phyloP scores from a whole-genome alignment of 495 filamentous ascomycete species.

The Daldinia grandis region DNA sequence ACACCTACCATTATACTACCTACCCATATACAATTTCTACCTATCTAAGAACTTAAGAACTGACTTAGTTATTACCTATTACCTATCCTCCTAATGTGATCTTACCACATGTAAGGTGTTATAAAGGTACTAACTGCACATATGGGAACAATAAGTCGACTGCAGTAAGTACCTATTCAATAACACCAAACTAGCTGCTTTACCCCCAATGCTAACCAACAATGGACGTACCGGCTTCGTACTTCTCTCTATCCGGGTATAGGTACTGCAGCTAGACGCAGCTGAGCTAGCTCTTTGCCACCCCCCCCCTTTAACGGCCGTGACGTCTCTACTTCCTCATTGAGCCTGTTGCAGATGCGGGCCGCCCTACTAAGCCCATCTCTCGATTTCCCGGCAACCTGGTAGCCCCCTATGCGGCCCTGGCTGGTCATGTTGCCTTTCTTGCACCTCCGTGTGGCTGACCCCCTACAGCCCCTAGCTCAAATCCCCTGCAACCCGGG shows the following conservation, averaged over 20 bases:
- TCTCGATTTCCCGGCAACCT: constrained; percentile 35
- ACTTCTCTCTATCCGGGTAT: background rate
- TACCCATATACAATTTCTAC: background rate
- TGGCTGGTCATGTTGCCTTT: constrained; percentile 16
- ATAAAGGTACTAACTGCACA: background rate
- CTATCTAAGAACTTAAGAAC: no score
- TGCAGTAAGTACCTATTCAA: background rate
- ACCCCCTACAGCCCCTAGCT: constrained; percentile 7
- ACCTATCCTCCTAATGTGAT: background rate
- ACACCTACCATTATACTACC: background rate
- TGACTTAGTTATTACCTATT: background rate
- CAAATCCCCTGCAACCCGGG: constrained; percentile 37
- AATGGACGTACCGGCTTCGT: background rate
- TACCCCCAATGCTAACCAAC: background rate
- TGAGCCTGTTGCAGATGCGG: constrained; percentile 41
- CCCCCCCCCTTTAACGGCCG: constrained; percentile 15
- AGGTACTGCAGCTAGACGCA: constrained; percentile 3
- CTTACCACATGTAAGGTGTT: background rate
- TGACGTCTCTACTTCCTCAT: constrained; percentile 37
- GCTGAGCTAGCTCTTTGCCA: constrained; percentile 22
- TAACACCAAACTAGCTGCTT: background rate
- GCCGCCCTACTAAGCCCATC: constrained; percentile 29
- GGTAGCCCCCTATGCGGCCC: constrained; percentile 41
- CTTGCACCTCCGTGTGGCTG: constrained; percentile 25
- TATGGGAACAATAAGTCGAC: background rate